Evolutionary conservation across 768 basidiomycete genomes (phyloP).

Genomic region (Russula sp.): DNA sequence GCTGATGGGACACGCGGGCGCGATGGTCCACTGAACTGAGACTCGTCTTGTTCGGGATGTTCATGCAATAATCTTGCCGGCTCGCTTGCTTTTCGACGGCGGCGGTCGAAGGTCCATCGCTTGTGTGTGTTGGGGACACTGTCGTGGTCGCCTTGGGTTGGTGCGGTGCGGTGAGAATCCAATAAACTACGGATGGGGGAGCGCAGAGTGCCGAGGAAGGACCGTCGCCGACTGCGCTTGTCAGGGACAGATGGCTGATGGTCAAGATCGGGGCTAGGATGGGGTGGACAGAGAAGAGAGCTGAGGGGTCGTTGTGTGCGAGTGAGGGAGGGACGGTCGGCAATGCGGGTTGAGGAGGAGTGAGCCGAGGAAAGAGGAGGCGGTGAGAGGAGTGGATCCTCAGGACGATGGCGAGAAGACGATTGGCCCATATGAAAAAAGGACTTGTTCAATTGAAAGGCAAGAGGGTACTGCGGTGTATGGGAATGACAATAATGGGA

Average conservation of each 20-base stretch:
- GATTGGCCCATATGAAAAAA: slow-evolving; percentile 16
- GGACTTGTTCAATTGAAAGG: background rate
- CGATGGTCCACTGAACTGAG: slow-evolving; percentile 9
- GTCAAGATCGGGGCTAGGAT: slow-evolving; percentile 23
- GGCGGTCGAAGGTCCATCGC: slow-evolving; percentile 20
- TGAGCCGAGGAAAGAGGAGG: background rate
- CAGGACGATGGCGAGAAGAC: slow-evolving; percentile 21
- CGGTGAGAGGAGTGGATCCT: background rate
- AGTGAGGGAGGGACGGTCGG: background rate
- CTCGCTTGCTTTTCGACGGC: slow-evolving; percentile 18
- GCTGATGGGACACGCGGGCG: background rate
- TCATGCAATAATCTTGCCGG: background rate
- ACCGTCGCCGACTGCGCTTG: slow-evolving; percentile 16
- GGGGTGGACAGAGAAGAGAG: background rate
- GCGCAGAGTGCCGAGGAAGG: slow-evolving; percentile 22
- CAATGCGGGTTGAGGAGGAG: slow-evolving; percentile 10
- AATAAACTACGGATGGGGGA: slow-evolving; percentile 12
- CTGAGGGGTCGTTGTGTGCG: background rate
- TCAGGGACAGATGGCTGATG: slow-evolving; percentile 16
- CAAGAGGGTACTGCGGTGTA: background rate
- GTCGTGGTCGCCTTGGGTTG: background rate
- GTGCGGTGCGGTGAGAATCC: background rate
- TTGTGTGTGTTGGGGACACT: slow-evolving; percentile 8
- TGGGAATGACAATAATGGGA: background rate
- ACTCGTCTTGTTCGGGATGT: slow-evolving; percentile 4